Evolutionary conservation across 2,329 filamentous ascomycete species (phyloP), one percentile per base, ranked within the genome.

Genomic region (Dactylonectria estremocensis): DNA sequence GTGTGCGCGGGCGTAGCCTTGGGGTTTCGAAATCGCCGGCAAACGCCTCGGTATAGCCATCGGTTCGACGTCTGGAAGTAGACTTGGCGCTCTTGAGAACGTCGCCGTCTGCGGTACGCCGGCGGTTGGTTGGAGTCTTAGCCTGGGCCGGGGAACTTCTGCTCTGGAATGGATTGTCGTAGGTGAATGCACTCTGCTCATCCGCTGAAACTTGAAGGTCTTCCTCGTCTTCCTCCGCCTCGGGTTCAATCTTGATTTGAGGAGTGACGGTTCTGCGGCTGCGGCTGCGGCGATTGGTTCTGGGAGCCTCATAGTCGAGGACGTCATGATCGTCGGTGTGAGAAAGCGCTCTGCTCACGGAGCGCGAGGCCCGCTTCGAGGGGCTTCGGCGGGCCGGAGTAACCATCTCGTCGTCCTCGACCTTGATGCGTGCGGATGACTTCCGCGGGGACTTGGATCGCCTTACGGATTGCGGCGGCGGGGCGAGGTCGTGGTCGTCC

Each of bases 141-240:
- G 85, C 81, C 1, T 81, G 80, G 6, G 87, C 81, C 2, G 93
- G 91, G 10, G 93, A 92, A 79, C 91, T 93, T 46, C 94, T 74
- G 77, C 93, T 93, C 79, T 98, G 95, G 78, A 98, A 98, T 0
- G 95, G 95, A 76, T 98, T 98, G 61, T 98, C 94, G 73, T 91
- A 88, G 1, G 92, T 94, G 80, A 98, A 98, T 35, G 93, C 91
- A 75, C 87, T 92, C 37, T 73, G 69, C 37, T 88, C 87, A 7
- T 87, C 86, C 45, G 84, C 81, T 22, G 69, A 63, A 31, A 61
- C 5, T 48, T 68, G 22, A 68, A 61, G 46, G 43, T 69, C 46
- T 28, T 77, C 74, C 14, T 80, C 80, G 50, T 85, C 84, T 10
- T 69, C 46, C 24, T 77, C 74, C 14, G 80, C 80, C 50, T 85